Base-by-base conservation (phyloP, 2,329 filamentous ascomycete species). In the Phialocephala subalpina region DNA sequence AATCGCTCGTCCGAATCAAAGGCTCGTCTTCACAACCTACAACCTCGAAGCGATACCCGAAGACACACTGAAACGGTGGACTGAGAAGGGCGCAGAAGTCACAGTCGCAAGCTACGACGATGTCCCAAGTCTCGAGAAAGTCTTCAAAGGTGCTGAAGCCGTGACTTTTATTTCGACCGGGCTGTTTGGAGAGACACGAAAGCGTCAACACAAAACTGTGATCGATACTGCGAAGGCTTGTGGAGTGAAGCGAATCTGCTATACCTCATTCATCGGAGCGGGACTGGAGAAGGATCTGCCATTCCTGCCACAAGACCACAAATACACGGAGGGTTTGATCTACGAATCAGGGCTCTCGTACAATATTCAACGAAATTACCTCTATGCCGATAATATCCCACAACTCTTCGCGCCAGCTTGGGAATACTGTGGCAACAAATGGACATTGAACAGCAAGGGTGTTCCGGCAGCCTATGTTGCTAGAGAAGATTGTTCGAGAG, bases 281-380 rank as follows among this genome's bases (percentile, higher is more conserved):
- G 70, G 63, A 14, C 61, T 67, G 20, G 68, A 62, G 12, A 61
- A 63, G 38, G 62, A 67, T 38, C 35, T 70, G 45, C 69, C 69
- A 16, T 71, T 67, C 58, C 62, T 73, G 22, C 60, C 70, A 29
- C 69, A 68, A 27, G 71, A 72, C 60, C 70, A 73, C 57, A 66
- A 67, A 36, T 67, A 63, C 65, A 70, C 70, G 33, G 71, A 73
- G 64, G 38, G 49, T 14, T 40, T 70, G 18, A 67, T 72, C 57
- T 63, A 49, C 29, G 61, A 40, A 16, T 70, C 65, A 22, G 69
- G 70, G 14, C 66, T 73, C 16, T 29, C 53, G 56, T 72, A 68
- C 58, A 70, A 69, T 56, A 68, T 72, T 33, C 70, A 72, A 62
- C 65, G 70, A 42, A 71, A 71, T 57, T 71, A 71, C 60, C 66